Base-by-base conservation (phyloP, 352 stramenopile genomes). In the Globisporangium polare region DNA sequence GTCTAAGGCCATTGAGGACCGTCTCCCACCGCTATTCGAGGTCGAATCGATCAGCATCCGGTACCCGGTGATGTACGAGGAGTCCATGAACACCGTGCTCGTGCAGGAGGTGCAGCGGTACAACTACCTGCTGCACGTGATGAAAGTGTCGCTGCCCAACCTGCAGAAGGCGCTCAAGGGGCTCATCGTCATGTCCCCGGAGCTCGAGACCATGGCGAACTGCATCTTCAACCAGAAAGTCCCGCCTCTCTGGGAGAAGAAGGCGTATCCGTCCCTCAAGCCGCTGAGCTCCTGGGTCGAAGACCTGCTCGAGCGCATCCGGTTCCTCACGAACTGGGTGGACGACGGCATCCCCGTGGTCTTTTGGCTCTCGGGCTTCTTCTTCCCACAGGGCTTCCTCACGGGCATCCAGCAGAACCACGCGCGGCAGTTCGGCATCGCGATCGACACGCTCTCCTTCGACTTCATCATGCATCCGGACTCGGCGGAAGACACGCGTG, bases 81-180 rank as follows among this genome's bases (percentile, higher is more conserved):
- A 98, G 69, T 96, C 83, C 15, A 94, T 97, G 82, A 97, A 97
- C 70, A 97, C 89, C 1, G 86, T 96, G 42, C 65, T 98, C n/a
- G 85, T 90, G 10, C 92, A 98, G 65, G 92, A 98, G 55, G 79
- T 93, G n/a, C 79, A 96, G 61, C 83, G 89, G 13, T 98, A 95
- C 74, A 97, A 97, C 65, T 88, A 83, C 26, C 69, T 98, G 2
- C 66, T 96, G 2, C 58, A 61, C 7, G 75, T 95, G 15, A 94
- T 97, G 78, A 89, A 84, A 58, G 75, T 78, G n/a, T 92, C 83
- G 33, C 76, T 98, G 13, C 74, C 83, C 20, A 86, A 90, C 6
- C 68, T 95, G 0, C 89, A 97, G 66, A 91, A 95, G 71, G 91
- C 86, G 27, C 80, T 97, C 18, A 96, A 88, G 39, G 62, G 62